Conservation (phyloP, 2,329 filamentous ascomycete genomes). For the Colletotrichum sp. region DNA sequence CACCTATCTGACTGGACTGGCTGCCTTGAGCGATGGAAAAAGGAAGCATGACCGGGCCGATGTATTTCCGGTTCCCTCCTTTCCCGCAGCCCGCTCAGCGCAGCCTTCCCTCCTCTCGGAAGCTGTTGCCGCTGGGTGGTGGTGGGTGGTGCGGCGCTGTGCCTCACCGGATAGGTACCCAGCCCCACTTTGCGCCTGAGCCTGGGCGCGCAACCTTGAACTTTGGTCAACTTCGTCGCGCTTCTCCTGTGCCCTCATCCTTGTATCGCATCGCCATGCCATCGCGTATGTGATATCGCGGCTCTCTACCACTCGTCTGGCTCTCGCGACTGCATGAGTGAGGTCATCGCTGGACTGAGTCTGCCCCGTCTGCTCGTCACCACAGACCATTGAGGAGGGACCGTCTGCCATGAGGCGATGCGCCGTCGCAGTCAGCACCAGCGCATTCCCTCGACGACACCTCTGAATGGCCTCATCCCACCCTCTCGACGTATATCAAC, state of each 20-base stretch:
- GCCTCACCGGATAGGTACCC: slow-evolving; percentile 6
- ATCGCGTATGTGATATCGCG: not conserved
- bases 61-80: not conserved
- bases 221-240: slow-evolving; percentile 19
- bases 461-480: not conserved
- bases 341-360: not conserved
- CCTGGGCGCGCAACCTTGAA: slow-evolving; percentile 3
- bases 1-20: not conserved
- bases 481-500: not conserved
- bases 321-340: not conserved
- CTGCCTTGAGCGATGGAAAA: not conserved
- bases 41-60: slow-evolving; percentile 10
- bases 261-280: not conserved
- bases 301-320: not conserved
- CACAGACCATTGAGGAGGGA: not conserved
- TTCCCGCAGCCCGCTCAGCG: not conserved
- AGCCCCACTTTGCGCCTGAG: slow-evolving; percentile 18
- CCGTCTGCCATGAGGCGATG: not conserved
- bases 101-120: not conserved
- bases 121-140: not conserved
- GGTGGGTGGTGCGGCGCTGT: not conserved
- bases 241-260: slow-evolving; percentile 15
- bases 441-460: not conserved
- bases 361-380: not conserved
- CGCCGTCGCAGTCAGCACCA: not conserved